Percentiles rank a stretch among this genome's conserved stretches.
phyloP scores from a whole-genome alignment of 2,329 filamentous ascomycete species.

The Cercospora sp. region DNA sequence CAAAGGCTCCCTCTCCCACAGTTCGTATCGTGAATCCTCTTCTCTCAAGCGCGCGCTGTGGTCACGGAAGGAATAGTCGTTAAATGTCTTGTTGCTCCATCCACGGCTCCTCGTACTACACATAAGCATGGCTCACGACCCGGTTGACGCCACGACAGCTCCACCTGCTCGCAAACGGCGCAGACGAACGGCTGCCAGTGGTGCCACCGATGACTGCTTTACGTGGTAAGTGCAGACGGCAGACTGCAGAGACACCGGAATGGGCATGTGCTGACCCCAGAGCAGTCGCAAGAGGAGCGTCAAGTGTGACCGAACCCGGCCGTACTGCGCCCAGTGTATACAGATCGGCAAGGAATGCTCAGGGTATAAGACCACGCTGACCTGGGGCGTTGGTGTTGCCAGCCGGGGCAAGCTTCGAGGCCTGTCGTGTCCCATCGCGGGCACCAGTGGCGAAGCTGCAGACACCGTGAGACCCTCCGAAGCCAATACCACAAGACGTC shows the following conservation, averaged over 20 bases:
- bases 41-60: neutral
- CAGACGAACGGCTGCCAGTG: constrained; percentile 83
- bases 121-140: constrained; percentile 13
- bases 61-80: neutral
- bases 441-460: constrained; percentile 39
- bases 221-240: constrained; percentile 52
- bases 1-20: neutral
- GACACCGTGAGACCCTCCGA: constrained; percentile 16
- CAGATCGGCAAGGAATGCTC: constrained; percentile 90
- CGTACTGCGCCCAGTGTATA: constrained; percentile 93
- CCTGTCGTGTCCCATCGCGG: constrained; percentile 69
- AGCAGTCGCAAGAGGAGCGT: constrained; percentile 70
- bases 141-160: constrained; percentile 16
- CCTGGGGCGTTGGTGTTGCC: constrained; percentile 93
- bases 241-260: neutral
- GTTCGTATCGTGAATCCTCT: neutral
- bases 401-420: constrained; percentile 93
- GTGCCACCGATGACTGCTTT: constrained; percentile 93
- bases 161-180: constrained; percentile 63
- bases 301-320: constrained; percentile 86
- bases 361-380: constrained; percentile 94
- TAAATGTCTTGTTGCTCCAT: neutral
- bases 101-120: neutral
- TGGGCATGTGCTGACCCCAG: neutral
- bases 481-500: constrained; percentile 21